Conservation (phyloP, 176 grass and related monocot genomes). For the Cenchrus purpureus region DNA sequence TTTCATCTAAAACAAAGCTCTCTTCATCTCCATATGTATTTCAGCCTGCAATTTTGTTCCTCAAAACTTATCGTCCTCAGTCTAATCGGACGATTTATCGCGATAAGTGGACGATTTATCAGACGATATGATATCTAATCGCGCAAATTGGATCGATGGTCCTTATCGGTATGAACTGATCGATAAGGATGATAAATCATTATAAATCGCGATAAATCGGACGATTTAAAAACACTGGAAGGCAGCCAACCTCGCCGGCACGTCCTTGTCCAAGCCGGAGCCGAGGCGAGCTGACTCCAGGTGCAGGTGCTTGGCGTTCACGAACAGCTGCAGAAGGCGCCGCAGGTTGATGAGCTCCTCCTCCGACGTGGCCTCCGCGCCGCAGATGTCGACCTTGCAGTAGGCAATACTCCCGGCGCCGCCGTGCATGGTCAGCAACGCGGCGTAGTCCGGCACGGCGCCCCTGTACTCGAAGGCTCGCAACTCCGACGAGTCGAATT, state of each 20-base stretch:
- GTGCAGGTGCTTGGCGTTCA: not conserved
- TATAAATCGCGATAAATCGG: no score
- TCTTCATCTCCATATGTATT: no score
- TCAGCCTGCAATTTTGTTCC: no score
- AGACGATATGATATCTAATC: no score
- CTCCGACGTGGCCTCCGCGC: not conserved
- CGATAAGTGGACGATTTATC: no score
- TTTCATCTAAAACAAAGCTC: no score
- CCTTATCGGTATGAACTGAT: no score
- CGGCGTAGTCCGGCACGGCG: not conserved
- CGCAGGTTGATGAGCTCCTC: not conserved
- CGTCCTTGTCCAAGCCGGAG: not conserved
- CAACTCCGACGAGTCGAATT: not conserved
- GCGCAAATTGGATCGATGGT: no score
- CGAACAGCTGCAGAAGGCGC: not conserved
- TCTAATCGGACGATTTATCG: no score
- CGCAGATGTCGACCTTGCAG: slow-evolving; percentile 24
- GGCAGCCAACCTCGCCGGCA: accelerated
- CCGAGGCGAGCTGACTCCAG: slow-evolving; percentile 21
- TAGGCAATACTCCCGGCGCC: not conserved
- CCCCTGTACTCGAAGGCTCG: slow-evolving; percentile 23
- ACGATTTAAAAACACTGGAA: no score
- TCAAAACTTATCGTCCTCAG: no score
- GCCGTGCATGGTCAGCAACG: not conserved
- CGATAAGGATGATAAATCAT: no score